Evolutionary conservation across 768 basidiomycete genomes (phyloP), one percentile per base, ranked within the genome.

Genomic region (Macrolepiota albuminosa): DNA sequence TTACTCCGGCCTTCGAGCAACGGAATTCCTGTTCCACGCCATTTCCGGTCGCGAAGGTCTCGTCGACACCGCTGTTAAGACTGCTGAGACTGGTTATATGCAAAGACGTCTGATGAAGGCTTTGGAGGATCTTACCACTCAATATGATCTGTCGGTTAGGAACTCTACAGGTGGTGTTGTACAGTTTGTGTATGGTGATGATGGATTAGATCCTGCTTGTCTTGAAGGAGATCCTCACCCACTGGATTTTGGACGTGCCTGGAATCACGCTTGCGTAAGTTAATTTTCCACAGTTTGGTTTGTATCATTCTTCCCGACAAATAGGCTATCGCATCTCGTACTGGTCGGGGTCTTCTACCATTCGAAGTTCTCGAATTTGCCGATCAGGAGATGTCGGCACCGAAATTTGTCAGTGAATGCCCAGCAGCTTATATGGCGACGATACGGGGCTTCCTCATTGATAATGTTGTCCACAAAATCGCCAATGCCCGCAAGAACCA

Each of bases 71-170:
- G 97, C 97, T 29, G 97, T 99, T 74, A 99, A 99, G 76, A 99
- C 97, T 0, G 97, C 97, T 14, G 97, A 99, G 74, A 99, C 97
- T 1, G 97, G 97, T 45, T 99, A 99, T 76, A 99, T 99, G 96
- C 94, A 96, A 69, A 86, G 97, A 53, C 91, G 97, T 58, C 74
- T 99, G 62, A 98, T 99, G 97, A 99, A 99, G 72, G 96, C 96
- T 2, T 74, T 99, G 64, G 97, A 99, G 70, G 97, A 99, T 76
- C 77, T 99, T 40, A 94, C 93, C 3, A 93, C 92, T 0, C 93
- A 96, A 59, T 99, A 99, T 70, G 97, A 99, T 73, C 75, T 94
- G 26, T 94, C 94, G 9, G 96, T 99, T 26, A 84, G 97, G 34
- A 98, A 95, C 72, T 95, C 95, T 2, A 84, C 84, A 0, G 97